Conservation (phyloP, 768 basidiomycete genomes). For the Mycena alexandri region DNA sequence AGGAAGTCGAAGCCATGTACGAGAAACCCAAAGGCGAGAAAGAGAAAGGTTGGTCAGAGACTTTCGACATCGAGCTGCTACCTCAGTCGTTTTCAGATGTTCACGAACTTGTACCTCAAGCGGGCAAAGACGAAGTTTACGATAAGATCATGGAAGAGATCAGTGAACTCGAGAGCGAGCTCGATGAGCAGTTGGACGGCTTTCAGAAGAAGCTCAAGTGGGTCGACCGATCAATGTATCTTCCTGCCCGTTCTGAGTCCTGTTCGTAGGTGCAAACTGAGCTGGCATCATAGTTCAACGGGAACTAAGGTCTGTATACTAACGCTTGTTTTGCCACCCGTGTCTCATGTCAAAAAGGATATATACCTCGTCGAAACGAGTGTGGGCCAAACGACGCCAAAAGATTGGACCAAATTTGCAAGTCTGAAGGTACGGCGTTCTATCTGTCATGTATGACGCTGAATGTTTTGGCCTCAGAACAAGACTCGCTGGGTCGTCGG, state of each 20-base stretch:
- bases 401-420: constrained; percentile 84
- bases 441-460: background rate
- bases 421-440: constrained; percentile 76
- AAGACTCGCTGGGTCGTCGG: constrained; percentile 84
- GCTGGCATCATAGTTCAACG: constrained; percentile 81
- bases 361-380: constrained; percentile 90
- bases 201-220: constrained; percentile 80
- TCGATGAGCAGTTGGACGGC: constrained; percentile 76
- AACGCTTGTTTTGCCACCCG: background rate
- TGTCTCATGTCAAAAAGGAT: constrained; percentile 64
- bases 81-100: constrained; percentile 53
- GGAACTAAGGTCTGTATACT: constrained; percentile 77
- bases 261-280: constrained; percentile 62
- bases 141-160: constrained; percentile 85
- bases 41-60: constrained; percentile 66
- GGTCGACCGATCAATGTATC: constrained; percentile 26
- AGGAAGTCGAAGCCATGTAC: constrained; percentile 82
- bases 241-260: constrained; percentile 46
- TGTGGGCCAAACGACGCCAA: constrained; percentile 68
- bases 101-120: constrained; percentile 81
- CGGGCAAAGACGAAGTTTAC: constrained; percentile 89
- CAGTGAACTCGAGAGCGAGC: constrained; percentile 71
- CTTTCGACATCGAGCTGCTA: constrained; percentile 8
- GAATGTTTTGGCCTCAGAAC: constrained; percentile 56
- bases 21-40: constrained; percentile 53